These are phyloP conservation scores for Zizania palustris DNA, from an alignment of 202 grass and related monocot genomes.

Conservation along the genomic window DNA sequence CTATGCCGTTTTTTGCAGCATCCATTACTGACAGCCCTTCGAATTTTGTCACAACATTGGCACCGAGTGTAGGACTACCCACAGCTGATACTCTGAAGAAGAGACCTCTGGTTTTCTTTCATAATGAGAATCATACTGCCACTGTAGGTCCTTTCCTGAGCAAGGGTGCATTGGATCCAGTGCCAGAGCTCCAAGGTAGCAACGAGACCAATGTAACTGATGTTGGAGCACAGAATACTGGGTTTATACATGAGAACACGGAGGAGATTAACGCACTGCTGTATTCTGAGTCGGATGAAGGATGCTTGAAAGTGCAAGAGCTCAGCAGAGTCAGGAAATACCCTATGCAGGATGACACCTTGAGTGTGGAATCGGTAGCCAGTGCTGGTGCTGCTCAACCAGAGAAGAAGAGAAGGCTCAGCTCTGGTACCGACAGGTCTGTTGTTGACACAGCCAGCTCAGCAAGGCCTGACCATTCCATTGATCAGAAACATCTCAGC, in stretches of 20 bases:
- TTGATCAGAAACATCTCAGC: conserved; percentile 45
- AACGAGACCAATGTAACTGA: conserved; percentile 66
- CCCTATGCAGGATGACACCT: conserved; percentile 46
- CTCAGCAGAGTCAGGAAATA: conserved; percentile 45
- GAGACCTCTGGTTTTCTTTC: conserved; percentile 47
- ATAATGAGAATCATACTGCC: conserved; percentile 36
- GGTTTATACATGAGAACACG: conserved; percentile 79
- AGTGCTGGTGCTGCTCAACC: conserved; percentile 51
- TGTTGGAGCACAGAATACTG: conserved; percentile 45
- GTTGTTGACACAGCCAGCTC: conserved; percentile 83
- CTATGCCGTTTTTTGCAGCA: conserved; percentile 34
- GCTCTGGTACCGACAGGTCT: conserved; percentile 58
- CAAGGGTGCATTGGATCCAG: conserved; percentile 37
- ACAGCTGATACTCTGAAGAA: conserved; percentile 31
- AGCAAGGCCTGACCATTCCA: conserved; percentile 41
- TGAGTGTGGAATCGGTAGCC: conserved; percentile 52
- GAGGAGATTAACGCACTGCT: conserved; percentile 87
- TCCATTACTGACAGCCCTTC: conserved; percentile 38
- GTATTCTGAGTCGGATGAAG: conserved; percentile 75
- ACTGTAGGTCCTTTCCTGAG: conserved; percentile 29
- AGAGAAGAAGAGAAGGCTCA: conserved; percentile 69
- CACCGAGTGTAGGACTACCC: conserved; percentile 8
- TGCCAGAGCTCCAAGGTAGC: conserved; percentile 68
- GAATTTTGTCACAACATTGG: conserved; percentile 32
- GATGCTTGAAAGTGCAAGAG: conserved; percentile 51